Evolutionary conservation across 768 basidiomycete species (phyloP).

Genomic region (Leccinum boreale): DNA sequence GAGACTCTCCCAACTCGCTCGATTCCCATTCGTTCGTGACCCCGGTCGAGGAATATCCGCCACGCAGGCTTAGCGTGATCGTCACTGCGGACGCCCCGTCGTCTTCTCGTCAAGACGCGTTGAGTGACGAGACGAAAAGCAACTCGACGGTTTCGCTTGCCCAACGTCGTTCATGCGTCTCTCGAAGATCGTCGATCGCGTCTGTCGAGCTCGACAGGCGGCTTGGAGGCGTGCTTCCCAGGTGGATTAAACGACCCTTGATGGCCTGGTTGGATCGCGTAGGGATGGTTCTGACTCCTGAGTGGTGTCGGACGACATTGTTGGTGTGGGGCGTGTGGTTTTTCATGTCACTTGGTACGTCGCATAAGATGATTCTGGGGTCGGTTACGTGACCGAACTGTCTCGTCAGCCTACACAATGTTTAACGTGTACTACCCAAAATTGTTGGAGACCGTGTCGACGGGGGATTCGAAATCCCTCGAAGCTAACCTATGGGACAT

Average conservation of each 20-base stretch:
- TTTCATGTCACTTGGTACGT: slow-evolving; percentile 70
- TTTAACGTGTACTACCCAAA: slow-evolving; percentile 93
- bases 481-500: slow-evolving; percentile 78
- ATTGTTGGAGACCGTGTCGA: slow-evolving; percentile 57
- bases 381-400: neutral
- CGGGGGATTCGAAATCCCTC: slow-evolving; percentile 39
- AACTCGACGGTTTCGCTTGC: neutral
- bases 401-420: slow-evolving; percentile 72
- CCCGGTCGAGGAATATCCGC: slow-evolving; percentile 27
- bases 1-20: slow-evolving; percentile 28
- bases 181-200: slow-evolving; percentile 38
- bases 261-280: slow-evolving; percentile 68
- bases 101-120: slow-evolving; percentile 7
- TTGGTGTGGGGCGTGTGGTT: slow-evolving; percentile 81
- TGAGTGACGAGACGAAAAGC: slow-evolving; percentile 18
- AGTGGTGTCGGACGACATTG: slow-evolving; percentile 75
- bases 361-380: neutral
- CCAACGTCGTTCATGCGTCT: slow-evolving; percentile 4
- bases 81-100: slow-evolving; percentile 28
- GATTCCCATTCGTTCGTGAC: slow-evolving; percentile 24
- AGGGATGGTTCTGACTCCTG: slow-evolving; percentile 64
- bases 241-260: slow-evolving; percentile 56
- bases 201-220: slow-evolving; percentile 38
- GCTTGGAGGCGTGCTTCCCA: slow-evolving; percentile 46
- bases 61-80: slow-evolving; percentile 21